These are phyloP conservation scores for Aspergillus eucalypticola DNA, from an alignment of 2,329 filamentous ascomycete genomes.

Conservation along the genomic window DNA sequence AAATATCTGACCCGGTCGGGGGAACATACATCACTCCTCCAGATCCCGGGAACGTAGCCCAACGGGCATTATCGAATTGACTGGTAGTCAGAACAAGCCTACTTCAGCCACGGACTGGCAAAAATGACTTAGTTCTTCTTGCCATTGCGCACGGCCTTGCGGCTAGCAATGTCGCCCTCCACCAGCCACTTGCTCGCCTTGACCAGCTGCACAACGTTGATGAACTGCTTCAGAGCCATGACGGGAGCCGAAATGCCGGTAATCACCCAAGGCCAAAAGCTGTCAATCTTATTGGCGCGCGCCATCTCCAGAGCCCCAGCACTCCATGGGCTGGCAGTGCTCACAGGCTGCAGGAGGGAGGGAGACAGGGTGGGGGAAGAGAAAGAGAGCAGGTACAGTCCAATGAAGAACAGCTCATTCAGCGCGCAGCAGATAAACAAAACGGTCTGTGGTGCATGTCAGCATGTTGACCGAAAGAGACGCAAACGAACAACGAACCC, in stretches of 20 bases:
- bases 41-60: not conserved
- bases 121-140: conserved; percentile 26
- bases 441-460: conserved; percentile 63
- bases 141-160: conserved; percentile 52
- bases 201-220: conserved; percentile 91
- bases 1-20: conserved; percentile 1
- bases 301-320: conserved; percentile 90
- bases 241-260: conserved; percentile 77
- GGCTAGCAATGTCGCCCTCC: conserved; percentile 76
- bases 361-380: conserved; percentile 86
- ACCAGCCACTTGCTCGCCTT: conserved; percentile 91
- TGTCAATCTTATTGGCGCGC: conserved; percentile 89
- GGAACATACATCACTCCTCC: conserved; percentile 6
- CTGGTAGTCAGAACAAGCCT: conserved; percentile 13
- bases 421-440: conserved; percentile 86
- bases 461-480: conserved; percentile 3
- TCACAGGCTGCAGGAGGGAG: conserved; percentile 70
- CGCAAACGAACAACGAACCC: conserved; percentile 60
- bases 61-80: not conserved
- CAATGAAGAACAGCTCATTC: conserved; percentile 98
- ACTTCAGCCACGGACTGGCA: not conserved
- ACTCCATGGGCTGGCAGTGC: conserved; percentile 86
- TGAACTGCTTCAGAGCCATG: conserved; percentile 88
- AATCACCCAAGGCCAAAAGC: conserved; percentile 74
- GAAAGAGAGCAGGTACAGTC: conserved; percentile 95